Percentiles rank a stretch among this genome's conserved stretches.
Evolutionary conservation across 2,329 filamentous ascomycete genomes (phyloP).

Genomic region (Phialocephala sp.): DNA sequence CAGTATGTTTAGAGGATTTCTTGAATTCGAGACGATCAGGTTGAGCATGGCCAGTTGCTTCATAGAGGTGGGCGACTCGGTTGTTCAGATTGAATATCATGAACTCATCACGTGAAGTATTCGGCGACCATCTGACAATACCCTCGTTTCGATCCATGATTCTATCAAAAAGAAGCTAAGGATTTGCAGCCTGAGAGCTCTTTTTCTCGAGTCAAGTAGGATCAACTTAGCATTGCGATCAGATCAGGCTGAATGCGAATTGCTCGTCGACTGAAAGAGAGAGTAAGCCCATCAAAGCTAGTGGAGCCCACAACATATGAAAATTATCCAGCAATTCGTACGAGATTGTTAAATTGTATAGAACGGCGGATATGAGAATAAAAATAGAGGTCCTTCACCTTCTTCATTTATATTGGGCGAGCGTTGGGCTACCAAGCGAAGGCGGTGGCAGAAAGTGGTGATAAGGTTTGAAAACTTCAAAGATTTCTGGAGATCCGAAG

Average conservation of each 20-base stretch:
- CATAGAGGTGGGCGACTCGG: conserved; percentile 66
- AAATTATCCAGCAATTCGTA: neutral
- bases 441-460: neutral
- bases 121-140: conserved; percentile 70
- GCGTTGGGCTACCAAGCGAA: neutral
- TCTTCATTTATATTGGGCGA: neutral
- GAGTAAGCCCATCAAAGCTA: neutral
- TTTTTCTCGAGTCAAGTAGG: neutral
- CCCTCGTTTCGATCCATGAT: conserved; percentile 49
- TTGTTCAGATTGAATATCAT: conserved; percentile 70
- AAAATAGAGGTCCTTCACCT: neutral
- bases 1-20: conserved; percentile 63
- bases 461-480: neutral
- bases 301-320: neutral
- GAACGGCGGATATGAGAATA: neutral
- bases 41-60: conserved; percentile 64
- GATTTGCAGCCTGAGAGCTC: neutral
- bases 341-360: neutral
- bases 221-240: neutral
- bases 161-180: neutral
- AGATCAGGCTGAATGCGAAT: neutral
- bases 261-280: neutral
- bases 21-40: conserved; percentile 62
- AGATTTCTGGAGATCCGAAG: neutral
- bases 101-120: conserved; percentile 62